Evolutionary conservation across 805 yeast species (phyloP), one percentile per base, ranked within the genome.

Genomic region (Kregervanrija fluxuum): DNA sequence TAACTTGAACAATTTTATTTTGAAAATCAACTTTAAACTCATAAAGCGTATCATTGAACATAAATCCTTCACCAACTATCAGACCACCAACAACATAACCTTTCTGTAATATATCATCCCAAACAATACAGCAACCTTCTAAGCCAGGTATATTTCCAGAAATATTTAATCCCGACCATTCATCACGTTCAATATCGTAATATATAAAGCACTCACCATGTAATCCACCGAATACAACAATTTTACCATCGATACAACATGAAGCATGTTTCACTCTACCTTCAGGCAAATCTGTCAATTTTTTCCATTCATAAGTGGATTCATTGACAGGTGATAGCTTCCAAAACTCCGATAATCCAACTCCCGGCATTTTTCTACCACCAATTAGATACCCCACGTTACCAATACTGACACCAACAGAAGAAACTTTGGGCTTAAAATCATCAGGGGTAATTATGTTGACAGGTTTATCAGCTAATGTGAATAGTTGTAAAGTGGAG

Each of bases 301-400:
- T 44, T 1, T 37, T 42, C 88, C 88, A 82, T 4, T 42, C 33
- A 11, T 50, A 54, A 3, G 28, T 4, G 11, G 30, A 30, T 3
- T 44, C 43, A 30, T 53, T 49, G 2, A 43, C 43, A 2, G 16
- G 22, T n/a, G 34, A 11, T 5, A 71, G 54, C 4, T 59, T 41
- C 78, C 79, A 77, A 30, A 65, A 55, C 40, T 77, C 82, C 5
- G 53, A 30, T 17, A 75, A 56, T 0, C 68, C 62, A 9, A 60
- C 57, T 2, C 73, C 71, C 0, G 95, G 95, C 1, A 78, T 70
- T 2, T 71, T 62, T 48, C 95, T 70, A 3, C 95, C 95, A 3
- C 93, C 95, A 32, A 77, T 62, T 3, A 82, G 48, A 1, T 81
- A 44, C 0, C 35, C 34, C 3, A 12, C 6, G 5, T 31, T 30